Percentiles rank a stretch among this genome's conserved stretches.
Evolutionary conservation across 139 green algal genomes (phyloP).

Genomic region (Chlamydomonas sp.): DNA sequence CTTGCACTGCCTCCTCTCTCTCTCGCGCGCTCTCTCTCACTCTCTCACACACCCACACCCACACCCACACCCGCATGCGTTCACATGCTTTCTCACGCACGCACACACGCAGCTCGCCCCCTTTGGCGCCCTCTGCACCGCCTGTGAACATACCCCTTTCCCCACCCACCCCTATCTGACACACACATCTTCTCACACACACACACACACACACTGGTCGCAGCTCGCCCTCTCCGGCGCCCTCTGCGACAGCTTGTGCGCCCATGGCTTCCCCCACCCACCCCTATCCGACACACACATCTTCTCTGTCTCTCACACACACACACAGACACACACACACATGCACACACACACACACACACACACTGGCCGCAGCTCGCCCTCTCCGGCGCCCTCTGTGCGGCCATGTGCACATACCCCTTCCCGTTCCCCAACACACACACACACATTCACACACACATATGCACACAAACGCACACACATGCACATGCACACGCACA

Average conservation of each 20-base stretch:
- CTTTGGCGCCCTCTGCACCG: conserved; percentile 11
- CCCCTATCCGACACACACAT: too few species aligned
- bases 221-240: conserved; percentile 8
- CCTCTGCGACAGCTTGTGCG: conserved; percentile 4
- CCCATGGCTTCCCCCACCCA: conserved; percentile 43
- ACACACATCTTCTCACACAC: too few species aligned
- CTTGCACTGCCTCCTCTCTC: too few species aligned
- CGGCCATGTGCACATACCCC: conserved; percentile 22
- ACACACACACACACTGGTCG: conserved; percentile 9
- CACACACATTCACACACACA: conserved; percentile 12
- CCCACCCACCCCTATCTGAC: too few species aligned
- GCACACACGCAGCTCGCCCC: background rate
- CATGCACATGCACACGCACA: background rate
- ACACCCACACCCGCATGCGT: too few species aligned
- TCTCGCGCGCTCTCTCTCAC: too few species aligned
- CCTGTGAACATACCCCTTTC: conserved; percentile 33
- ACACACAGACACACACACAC: too few species aligned
- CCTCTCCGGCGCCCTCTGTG: conserved; percentile 13
- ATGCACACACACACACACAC: too few species aligned
- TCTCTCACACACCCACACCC: too few species aligned
- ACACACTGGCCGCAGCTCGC: background rate
- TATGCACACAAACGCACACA: background rate
- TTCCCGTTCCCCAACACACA: too few species aligned
- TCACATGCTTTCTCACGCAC: too few species aligned
- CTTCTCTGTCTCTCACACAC: too few species aligned